Base-by-base conservation (phyloP, 805 yeast genomes). In the Vanderwaltozyma verrucispora region DNA sequence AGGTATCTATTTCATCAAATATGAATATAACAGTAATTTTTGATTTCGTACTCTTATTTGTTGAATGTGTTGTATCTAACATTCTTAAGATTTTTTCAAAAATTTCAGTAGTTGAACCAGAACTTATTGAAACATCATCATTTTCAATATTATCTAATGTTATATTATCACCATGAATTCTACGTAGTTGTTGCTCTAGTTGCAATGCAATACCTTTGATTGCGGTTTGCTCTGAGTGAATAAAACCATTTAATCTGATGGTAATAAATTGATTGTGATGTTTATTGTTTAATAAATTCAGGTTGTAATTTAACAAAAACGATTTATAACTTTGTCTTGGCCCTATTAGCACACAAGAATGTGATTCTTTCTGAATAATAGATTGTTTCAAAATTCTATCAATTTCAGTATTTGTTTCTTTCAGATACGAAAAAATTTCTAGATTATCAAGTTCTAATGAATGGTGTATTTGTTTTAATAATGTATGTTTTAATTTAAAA, bases 171-270 rank as follows among this genome's bases (percentile, higher is more conserved):
- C 53, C 50, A 37, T 59, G 62, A 15, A 62, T 48, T 36, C 54
- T 49, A 28, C 58, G 48, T 36, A 68, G 53, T 37, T 62, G 65
- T 14, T 51, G 53, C 52, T 85, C 95, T 29, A 89, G 60, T 56
- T 88, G 96, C 31, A 80, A 66, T 0, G 95, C 95, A 40, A 92
- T 81, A 46, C 85, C 88, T 36, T 88, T 70, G 12, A 92, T 72
- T 0, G 97, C 97, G 35, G 72, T 62, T 33, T 68, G 71, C 51
- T 89, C 97, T 46, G 69, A 53, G 52, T 85, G 95, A 3, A 78
- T 68, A 12, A 69, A 59, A 0, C 96, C 96, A 41, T 80, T 76
- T 21, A 89, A 62, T 17, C 69, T 56, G 10, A 92, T 72, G 0
- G 72, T 65, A 14, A 88, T 65, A 51, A 76, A 85, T 35, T 75